Percentiles rank a stretch among this genome's conserved stretches.
These are phyloP conservation scores for Diaporthe aspalathi DNA, from an alignment of 2,329 filamentous ascomycete species.

Conservation along the genomic window DNA sequence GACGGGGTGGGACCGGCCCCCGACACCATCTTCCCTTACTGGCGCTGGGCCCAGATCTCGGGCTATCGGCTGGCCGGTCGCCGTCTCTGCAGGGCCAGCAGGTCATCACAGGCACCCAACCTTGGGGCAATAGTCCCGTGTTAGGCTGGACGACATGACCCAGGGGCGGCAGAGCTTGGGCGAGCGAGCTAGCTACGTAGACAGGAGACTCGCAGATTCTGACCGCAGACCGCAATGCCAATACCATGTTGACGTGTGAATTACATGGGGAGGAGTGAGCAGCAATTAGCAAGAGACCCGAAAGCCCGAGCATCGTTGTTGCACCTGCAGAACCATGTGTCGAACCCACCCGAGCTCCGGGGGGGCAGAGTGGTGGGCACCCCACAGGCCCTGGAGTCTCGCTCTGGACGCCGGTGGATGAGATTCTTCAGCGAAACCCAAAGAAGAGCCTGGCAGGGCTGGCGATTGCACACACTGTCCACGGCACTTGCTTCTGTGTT, in stretches of 20 bases:
- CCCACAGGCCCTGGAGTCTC: constrained; percentile 22
- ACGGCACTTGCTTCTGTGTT: neutral
- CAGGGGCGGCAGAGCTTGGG: constrained; percentile 1
- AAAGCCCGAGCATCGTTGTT: constrained; percentile 21
- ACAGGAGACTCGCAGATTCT: neutral
- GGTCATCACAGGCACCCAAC: constrained; percentile 5
- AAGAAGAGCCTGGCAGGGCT: constrained; percentile 9
- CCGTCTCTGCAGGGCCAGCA: constrained; percentile 23
- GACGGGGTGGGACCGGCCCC: constrained; percentile 23
- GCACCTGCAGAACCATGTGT: constrained; percentile 29
- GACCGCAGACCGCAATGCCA: constrained; percentile 1
- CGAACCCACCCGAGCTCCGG: constrained; percentile 25
- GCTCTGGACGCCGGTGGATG: constrained; percentile 28
- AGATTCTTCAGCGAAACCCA: constrained; percentile 24
- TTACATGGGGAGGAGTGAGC: neutral
- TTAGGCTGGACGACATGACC: constrained; percentile 9
- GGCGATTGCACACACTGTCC: constrained; percentile 9
- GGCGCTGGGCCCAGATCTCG: constrained; percentile 21
- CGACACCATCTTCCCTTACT: constrained; percentile 18
- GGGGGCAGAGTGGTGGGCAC: constrained; percentile 3
- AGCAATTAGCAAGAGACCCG: neutral
- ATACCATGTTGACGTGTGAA: neutral
- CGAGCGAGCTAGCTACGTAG: neutral
- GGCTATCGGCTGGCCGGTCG: constrained; percentile 25
- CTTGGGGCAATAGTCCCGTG: constrained; percentile 28